Evolutionary conservation across 768 basidiomycete genomes (phyloP), one percentile per base, ranked within the genome.

Genomic region (Mycena rosella): DNA sequence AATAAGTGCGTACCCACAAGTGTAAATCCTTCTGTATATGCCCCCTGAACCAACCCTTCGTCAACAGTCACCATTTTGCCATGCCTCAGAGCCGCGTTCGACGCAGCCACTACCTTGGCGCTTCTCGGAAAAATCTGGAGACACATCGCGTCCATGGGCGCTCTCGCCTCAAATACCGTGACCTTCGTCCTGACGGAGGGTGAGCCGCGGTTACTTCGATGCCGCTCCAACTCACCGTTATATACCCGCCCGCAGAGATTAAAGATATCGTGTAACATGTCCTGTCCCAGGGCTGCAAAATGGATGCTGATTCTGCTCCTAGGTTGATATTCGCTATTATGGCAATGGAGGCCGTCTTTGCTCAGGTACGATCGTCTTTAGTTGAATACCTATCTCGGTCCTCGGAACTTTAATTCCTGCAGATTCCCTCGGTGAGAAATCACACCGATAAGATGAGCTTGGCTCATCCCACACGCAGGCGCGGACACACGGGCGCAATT

Each of bases 241-340:
- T 34, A 5, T 34, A 34, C 11, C 32, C 11, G 32, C 5, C 32
- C 6, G 32, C 32, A 34, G 32, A 34, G 32, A 34, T 34, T 34
- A 34, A 34, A 34, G 32, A 34, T 34, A 34, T 34, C 5, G 11
- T 34, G 32, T 34, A 34, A 34, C 5, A 5, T 34, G 6, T 11
- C 11, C 32, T 34, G 11, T 34, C 32, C 11, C 6, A 34, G 32
- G 22, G 15, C 38, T 15, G 13, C 17, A 15, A n/a, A 42, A 22
- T 15, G 8, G 10, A 32, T 1, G 24, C 11, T 17, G 2, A 29
- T 5, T 26, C 14, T 0, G 22, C 30, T 42, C 5, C 5, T 8
- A 54, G 61, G 42, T 34, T 63, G 34, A 54, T 63, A 54, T 55
- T 55, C n/a, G 42, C 53, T 20, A 63, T 63, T 20, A 63, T 63